Base-by-base conservation (phyloP, 495 filamentous ascomycete species). In the Lichenothelia convexa region DNA sequence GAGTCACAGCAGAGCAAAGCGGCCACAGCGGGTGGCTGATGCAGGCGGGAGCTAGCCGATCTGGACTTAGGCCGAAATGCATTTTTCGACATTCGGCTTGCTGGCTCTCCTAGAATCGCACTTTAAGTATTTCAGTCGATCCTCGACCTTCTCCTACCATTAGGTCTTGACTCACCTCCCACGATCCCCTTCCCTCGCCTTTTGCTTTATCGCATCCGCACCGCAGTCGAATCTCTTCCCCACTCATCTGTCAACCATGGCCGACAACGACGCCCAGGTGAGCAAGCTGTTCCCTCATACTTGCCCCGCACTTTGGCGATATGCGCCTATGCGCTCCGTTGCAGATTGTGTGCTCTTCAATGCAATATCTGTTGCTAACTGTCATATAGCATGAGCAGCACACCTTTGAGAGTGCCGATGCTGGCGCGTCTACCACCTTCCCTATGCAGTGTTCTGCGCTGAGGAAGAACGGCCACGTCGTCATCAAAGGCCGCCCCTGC, bases 381-480 rank as follows among this genome's bases (percentile, higher is more conserved):
- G 32, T 41, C 30, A 35, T 41, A 48, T 49, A 89, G 79, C 81
- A 92, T 69, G 78, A 94, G 52, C n/a, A n/a, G n/a, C 68, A 81
- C 59, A 80, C 74, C 57, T 94, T 95, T 67, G 82, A 91, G 48
- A 70, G 70, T 61, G 80, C 75, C 65, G 82, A 91, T 66, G 81
- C 91, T 52, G 89, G 87, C 62, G 86, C 87, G 45, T 95, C 91
- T 40, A 54, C 65, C 58, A 97, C 89, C 55, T 93, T 57, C 68
- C 89, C 89, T 48, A 87, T 91, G 81, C 89, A 99, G 70, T 99
- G 89, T 65, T 99, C 89, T 63, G 87, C 89, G 48, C 73, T 99
- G 68, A 75, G 89, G 53, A 95, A 99, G 85, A 89, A 87, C 75
- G 89, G 89, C 49, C 73, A 75, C 64, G 89, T 99, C 65, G 79